A percentile compares a stretch with the other conserved stretches of the same genome.
Evolutionary conservation across 345 rosid genomes (phyloP).

Genomic region (Acer negundo): DNA sequence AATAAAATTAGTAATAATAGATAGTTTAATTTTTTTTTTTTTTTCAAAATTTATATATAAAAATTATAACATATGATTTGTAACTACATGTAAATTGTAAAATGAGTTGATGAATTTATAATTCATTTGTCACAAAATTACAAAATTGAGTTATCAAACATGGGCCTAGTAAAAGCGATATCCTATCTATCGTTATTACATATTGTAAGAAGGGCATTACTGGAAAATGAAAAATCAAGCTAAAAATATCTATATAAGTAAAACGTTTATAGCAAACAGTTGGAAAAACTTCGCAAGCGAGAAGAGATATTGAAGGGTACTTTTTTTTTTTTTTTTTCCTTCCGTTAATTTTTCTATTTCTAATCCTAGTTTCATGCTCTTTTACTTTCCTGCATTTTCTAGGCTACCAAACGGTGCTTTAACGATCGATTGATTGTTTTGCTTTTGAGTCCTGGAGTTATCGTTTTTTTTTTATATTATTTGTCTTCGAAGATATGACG

Average conservation of each 20-base stretch:
- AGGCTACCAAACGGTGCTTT: conserved; percentile 2
- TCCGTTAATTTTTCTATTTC: not conserved
- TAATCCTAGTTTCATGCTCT: not conserved
- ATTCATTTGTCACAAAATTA: too few relatives aligned
- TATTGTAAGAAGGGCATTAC: conserved; percentile 1
- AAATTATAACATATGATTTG: too few relatives aligned
- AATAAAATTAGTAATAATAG: too few relatives aligned
- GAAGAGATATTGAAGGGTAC: not conserved
- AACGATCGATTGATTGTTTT: conserved; percentile 4
- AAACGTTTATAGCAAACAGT: not conserved
- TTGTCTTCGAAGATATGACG: not conserved
- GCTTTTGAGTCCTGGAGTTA: not conserved
- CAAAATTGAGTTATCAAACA: too few relatives aligned
- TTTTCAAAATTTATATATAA: too few relatives aligned
- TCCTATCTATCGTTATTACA: too few relatives aligned
- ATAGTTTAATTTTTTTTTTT: too few relatives aligned
- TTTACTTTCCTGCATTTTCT: conserved; percentile 9
- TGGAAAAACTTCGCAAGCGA: not conserved
- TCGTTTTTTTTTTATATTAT: not conserved
- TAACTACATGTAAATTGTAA: too few relatives aligned
- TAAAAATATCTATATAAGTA: too few relatives aligned
- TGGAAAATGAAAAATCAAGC: not conserved
- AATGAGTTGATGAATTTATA: too few relatives aligned
- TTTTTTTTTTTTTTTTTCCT: not conserved
- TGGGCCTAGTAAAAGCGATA: too few relatives aligned